Base-by-base conservation (phyloP, 148 eudicot species). In the Cornus suecica region DNA sequence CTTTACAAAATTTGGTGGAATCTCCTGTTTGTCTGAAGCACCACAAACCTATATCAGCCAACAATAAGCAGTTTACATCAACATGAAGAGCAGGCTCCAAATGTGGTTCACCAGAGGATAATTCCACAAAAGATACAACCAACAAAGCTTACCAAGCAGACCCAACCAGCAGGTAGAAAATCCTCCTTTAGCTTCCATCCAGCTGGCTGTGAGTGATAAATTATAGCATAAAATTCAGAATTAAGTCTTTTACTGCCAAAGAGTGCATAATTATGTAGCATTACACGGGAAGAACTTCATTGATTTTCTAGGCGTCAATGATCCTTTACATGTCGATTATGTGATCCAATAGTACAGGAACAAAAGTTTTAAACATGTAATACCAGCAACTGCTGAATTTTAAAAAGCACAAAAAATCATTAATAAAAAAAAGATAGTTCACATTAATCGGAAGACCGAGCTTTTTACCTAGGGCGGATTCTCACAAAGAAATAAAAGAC, bases 161-260 rank as follows among this genome's bases (percentile, higher is more conserved):
- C 83, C 97, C 97, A 91, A 65, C 93, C 97, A 70, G 85, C 78
- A 76, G 97, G 97, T 73, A 91, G 77, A 80, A 79, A 82, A 70
- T 89, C 92, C 78, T 88, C 89, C 71, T 84, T 88, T 62, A 91
- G 78, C 67, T 84, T 88, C 90, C 91, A 88, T 22, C 97, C 93
- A 52, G 90, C 87, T 66, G 97, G 93, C 93, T 91, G 89, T 83
- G 78, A 79, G 73, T 56, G 22, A n/a, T 45, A 24, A 29, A 65
- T 25, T 25, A 42, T 7, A 56, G 30, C 9, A n/a, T 56, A 32
- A 75, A 52, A 52, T 4, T 14, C 3, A 14, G 16, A 14, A 14
- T n/a, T n/a, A n/a, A 52, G 2, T 20, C 22, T 52, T 52, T 52
- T 52, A 20, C 4, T 20, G n/a, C 58, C 18, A 14, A 52, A 4